phyloP scores from a whole-genome alignment of 768 basidiomycete species.

The Tylopilus subfusipes region DNA sequence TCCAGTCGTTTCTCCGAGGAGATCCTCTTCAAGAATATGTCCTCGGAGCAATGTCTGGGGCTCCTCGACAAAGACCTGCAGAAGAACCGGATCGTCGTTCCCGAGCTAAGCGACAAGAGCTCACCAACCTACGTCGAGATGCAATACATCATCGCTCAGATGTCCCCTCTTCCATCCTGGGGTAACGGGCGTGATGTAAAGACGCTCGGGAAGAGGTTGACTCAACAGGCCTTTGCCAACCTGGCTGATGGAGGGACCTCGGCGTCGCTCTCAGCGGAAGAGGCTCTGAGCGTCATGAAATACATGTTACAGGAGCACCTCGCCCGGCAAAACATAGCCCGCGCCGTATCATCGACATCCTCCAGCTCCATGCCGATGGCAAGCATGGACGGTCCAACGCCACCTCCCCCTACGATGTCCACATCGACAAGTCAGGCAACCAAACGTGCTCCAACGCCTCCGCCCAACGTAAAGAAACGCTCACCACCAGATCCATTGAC shows the following conservation, averaged over 20 bases:
- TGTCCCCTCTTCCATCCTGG: constrained; percentile 53
- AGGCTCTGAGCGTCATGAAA: constrained; percentile 29
- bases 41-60: constrained; percentile 48
- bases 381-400: constrained; percentile 19
- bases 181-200: constrained; percentile 68
- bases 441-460: constrained; percentile 21
- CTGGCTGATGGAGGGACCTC: constrained; percentile 15
- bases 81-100: constrained; percentile 39
- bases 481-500: background rate
- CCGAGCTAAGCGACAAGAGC: constrained; percentile 28
- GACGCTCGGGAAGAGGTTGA: constrained; percentile 49
- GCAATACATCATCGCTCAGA: constrained; percentile 36
- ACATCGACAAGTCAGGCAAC: constrained; percentile 18
- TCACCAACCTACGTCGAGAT: constrained; percentile 26
- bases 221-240: constrained; percentile 36
- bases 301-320: constrained; percentile 23
- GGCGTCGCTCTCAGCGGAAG: constrained; percentile 24
- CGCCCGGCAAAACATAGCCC: constrained; percentile 16
- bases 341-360: background rate
- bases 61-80: constrained; percentile 47
- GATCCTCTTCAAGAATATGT: constrained; percentile 54
- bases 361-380: constrained; percentile 16
- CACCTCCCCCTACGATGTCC: constrained; percentile 19
- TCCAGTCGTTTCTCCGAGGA: constrained; percentile 70
- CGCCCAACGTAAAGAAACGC: constrained; percentile 13